phyloP scores from a whole-genome alignment of 73 alveolate genomes.

The Paramecium octaurelia region DNA sequence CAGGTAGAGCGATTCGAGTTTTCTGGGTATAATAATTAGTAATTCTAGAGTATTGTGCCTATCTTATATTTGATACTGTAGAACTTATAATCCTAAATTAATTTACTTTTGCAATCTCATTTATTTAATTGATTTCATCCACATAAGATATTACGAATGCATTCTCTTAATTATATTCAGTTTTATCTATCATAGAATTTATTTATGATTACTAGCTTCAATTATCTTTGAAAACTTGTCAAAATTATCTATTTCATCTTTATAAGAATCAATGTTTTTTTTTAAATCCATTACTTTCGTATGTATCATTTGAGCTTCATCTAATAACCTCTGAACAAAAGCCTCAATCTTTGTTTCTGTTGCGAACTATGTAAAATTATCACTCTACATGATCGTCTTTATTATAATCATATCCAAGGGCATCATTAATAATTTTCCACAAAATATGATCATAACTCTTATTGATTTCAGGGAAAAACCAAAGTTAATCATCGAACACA shows the following conservation, averaged over 20 bases:
- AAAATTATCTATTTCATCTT: neutral
- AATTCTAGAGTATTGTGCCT: neutral
- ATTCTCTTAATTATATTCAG: neutral
- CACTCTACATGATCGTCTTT: neutral
- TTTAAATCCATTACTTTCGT: neutral
- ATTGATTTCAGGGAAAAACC: slow-evolving; percentile 9
- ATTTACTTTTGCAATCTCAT: neutral
- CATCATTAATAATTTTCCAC: neutral
- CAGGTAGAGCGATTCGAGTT: neutral
- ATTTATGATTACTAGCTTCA: neutral
- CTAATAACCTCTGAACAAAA: slow-evolving; percentile 22
- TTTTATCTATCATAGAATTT: neutral
- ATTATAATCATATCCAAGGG: neutral
- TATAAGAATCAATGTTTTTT: neutral
- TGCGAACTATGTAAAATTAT: neutral
- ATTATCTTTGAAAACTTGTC: neutral
- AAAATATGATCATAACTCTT: neutral
- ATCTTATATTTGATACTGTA: neutral
- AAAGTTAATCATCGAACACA: neutral
- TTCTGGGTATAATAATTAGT: neutral
- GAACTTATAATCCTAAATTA: neutral
- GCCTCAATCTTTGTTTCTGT: neutral
- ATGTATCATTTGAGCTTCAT: neutral
- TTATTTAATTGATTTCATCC: neutral
- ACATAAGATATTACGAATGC: slow-evolving; percentile 25